A percentile compares a stretch with the other conserved stretches of the same genome.
phyloP scores from a whole-genome alignment of 2,329 filamentous ascomycete genomes.

The Scedosporium dehoogii region DNA sequence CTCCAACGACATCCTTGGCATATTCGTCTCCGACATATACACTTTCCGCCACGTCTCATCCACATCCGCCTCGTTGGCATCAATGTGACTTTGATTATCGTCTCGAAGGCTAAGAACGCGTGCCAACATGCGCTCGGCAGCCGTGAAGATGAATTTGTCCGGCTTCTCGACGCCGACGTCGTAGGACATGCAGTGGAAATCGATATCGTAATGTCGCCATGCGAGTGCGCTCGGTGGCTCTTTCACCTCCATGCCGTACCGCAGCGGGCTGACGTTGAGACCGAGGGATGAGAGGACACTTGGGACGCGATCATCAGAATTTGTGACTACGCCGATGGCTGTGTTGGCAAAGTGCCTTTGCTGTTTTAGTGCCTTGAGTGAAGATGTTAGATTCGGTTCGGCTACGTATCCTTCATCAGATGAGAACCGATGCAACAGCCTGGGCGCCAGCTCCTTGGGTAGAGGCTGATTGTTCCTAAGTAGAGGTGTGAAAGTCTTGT shows the following conservation, averaged over 20 bases:
- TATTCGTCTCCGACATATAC: constrained; percentile 48
- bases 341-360: constrained; percentile 22
- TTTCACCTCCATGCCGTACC: constrained; percentile 14
- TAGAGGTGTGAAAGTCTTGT: background rate
- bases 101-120: constrained; percentile 7
- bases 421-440: constrained; percentile 42
- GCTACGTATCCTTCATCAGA: constrained; percentile 41
- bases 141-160: constrained; percentile 41
- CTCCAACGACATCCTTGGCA: constrained; percentile 38
- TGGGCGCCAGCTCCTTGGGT: constrained; percentile 33
- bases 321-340: constrained; percentile 49
- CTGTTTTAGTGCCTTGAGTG: constrained; percentile 20
- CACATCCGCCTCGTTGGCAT: constrained; percentile 10
- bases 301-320: constrained; percentile 52
- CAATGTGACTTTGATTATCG: background rate
- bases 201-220: constrained; percentile 24
- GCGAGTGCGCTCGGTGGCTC: background rate
- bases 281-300: constrained; percentile 43
- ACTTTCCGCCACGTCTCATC: constrained; percentile 27
- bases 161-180: constrained; percentile 54
- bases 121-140: constrained; percentile 35
- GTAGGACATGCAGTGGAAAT: constrained; percentile 53
- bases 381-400: constrained; percentile 38
- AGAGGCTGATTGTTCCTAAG: constrained; percentile 17
- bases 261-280: constrained; percentile 31